These are phyloP conservation scores for Trichosporon ovoides DNA, from an alignment of 1,284 basidiomycete species.

Conservation along the genomic window DNA sequence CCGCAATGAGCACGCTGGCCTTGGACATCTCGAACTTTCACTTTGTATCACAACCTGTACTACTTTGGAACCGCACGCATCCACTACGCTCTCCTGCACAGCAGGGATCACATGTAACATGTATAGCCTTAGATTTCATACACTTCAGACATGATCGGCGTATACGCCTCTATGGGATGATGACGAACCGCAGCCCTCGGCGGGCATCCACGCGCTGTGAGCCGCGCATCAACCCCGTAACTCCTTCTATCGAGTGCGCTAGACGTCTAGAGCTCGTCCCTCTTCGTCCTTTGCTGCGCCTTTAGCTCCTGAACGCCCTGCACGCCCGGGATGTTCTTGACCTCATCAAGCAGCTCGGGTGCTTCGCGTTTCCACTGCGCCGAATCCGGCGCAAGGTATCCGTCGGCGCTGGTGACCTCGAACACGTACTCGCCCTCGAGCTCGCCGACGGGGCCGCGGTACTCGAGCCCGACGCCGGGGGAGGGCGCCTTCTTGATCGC, in stretches of 20 bases:
- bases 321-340: constrained; percentile 31
- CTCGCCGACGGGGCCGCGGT: constrained; percentile 41
- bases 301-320: constrained; percentile 30
- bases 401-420: constrained; percentile 23
- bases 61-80: neutral
- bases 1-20: neutral
- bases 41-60: neutral
- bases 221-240: no score
- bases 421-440: constrained; percentile 42
- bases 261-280: constrained; percentile 38
- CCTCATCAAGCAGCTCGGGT: constrained; percentile 14
- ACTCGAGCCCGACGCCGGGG: constrained; percentile 16
- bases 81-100: no score
- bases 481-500: constrained; percentile 1
- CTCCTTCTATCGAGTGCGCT: no score
- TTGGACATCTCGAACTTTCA: neutral
- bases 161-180: no score
- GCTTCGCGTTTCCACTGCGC: constrained; percentile 14
- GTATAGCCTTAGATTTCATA: no score
- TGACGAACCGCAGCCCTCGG: no score
- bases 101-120: no score
- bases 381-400: neutral
- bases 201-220: no score
- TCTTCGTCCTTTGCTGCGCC: constrained; percentile 34
- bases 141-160: no score